A percentile compares a stretch with the other conserved stretches of the same genome.
phyloP scores from a whole-genome alignment of 2,329 filamentous ascomycete genomes.

The Colletotrichum phormii region DNA sequence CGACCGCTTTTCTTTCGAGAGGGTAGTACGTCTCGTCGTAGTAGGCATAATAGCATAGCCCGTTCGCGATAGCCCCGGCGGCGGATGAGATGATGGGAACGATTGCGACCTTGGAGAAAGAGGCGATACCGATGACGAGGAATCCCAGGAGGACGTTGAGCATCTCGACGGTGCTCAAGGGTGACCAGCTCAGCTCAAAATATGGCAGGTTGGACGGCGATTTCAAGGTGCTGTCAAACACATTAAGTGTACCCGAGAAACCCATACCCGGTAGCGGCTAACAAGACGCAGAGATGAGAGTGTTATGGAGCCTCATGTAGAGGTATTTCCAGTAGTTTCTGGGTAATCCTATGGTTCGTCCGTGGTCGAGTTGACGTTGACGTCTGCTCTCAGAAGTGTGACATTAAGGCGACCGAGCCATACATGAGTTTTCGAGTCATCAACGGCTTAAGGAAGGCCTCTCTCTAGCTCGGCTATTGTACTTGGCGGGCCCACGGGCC shows the following conservation, averaged over 20 bases:
- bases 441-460: not conserved
- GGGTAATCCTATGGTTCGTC: not conserved
- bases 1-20: not conserved
- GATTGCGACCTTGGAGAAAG: not conserved
- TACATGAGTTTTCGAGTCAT: not conserved
- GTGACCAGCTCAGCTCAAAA: not conserved
- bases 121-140: not conserved
- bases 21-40: not conserved
- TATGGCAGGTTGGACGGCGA: not conserved
- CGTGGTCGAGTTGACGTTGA: not conserved
- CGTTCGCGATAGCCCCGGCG: not conserved
- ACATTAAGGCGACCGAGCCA: not conserved
- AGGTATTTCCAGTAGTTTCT: not conserved
- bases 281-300: too few relatives aligned
- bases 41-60: not conserved
- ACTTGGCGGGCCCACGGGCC: not conserved
- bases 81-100: not conserved
- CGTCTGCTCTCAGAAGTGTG: not conserved
- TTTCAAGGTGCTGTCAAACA: not conserved
- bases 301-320: not conserved
- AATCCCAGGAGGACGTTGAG: not conserved
- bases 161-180: not conserved
- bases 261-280: not conserved
- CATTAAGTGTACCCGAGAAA: not conserved
- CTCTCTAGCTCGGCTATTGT: not conserved